Base-by-base conservation (phyloP, 305 asterid genomes). In the Fraxinus platypoda region DNA sequence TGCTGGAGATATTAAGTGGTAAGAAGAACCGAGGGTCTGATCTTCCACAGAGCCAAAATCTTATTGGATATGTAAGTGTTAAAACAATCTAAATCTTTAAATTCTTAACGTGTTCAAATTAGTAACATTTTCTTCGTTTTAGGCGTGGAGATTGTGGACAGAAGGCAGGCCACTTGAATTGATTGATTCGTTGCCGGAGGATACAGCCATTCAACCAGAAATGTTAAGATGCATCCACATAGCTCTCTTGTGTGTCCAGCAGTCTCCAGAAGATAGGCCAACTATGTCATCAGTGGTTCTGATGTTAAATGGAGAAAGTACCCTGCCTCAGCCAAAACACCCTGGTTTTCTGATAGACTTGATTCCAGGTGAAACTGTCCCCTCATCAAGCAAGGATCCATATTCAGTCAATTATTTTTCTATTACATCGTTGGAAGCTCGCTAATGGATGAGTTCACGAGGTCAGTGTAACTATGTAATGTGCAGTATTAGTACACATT, bases 141-240 rank as follows among this genome's bases (percentile, higher is more conserved):
- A 90, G 89, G 88, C 77, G 3, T 87, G 93, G 90, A 75, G 80
- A 28, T 26, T 87, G 25, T 88, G 88, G 88, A 87, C 43, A 30
- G 87, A 86, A 83, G 86, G 88, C 11, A 83, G 66, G 62, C 78
- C 86, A 5, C 46, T 81, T 3, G 90, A 88, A 38, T 6, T 84
- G 77, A 70, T 78, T 4, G 90, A 85, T 41, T 68, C 86, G 2
- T 28, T 12, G 33, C 37, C 85, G 26, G 79, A 80, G 12, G 78
- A 70, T n/a, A 9, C 30, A 9, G 34, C 75, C 52, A 6, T 49
- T 49, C 66, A 76, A 59, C 17, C 76, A 21, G 91, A 88, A 79
- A 80, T 82, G 57, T 34, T 49, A 9, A 78, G 90, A 13, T 86
- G 88, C 83, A 73, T 84, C 57, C 91, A 87, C 30, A 83, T 87